Base-by-base conservation (phyloP, 139 green algal genomes). In the Diplosphaera chodatii region DNA sequence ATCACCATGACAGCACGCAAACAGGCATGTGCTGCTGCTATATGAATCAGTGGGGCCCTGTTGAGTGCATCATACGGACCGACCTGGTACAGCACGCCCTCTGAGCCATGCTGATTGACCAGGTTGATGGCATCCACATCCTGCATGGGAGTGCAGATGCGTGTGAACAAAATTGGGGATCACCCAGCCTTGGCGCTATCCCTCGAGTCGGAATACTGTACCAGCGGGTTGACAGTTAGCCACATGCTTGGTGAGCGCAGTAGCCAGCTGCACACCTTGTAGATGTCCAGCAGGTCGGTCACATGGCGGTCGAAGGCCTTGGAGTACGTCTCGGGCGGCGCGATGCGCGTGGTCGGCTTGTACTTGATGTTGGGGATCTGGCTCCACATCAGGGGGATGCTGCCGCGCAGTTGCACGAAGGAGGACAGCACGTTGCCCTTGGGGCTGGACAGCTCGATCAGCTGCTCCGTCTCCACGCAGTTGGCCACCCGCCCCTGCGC, bases 401-500 rank as follows among this genome's bases (percentile, higher is more conserved):
- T 90, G 64, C 92, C 91, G 5, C 90, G 85, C 5, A 91, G 66
- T 80, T 91, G 78, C 15, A 92, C 81, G 70, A 85, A 91, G 68
- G 83, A 88, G 6, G 79, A 72, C 32, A 48, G 48, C 3, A 59
- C 40, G 33, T 31, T 75, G 56, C 63, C 69, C 66, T 82, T 33
- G n/a, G 72, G 48, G 0, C 29, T 31, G 33, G 80, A 68, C 23
- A 87, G 65, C 37, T 71, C 68, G 74, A 96, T 56, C 28, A 96
- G 34, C 84, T 97, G 88, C 87, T 97, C 92, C 27, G 86, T 94
- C 83, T 97, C 92, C 34, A 96, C 92, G 79, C 90, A 93, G 87
- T 97, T 97, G 67, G 91, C 90, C 20, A 88, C 89, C 37, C 77
- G 63, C 32, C 88, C 87, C 59, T 80, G n/a, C n/a, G n/a, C n/a